phyloP scores from a whole-genome alignment of 768 basidiomycete species.

The Scleroderma bovista region DNA sequence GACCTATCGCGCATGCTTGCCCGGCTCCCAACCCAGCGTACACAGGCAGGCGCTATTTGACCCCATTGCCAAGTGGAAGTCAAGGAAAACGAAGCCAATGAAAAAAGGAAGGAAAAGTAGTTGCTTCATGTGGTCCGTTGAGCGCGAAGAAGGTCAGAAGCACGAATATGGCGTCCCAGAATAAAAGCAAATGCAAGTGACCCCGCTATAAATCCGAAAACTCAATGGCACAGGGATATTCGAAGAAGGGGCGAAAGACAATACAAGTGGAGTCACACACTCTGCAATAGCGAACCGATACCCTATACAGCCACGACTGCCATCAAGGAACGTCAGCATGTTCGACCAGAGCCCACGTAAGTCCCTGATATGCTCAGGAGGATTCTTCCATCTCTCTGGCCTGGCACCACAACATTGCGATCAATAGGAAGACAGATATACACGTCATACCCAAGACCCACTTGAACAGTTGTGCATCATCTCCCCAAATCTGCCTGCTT shows the following conservation, averaged over 20 bases:
- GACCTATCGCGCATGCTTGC: constrained; percentile 4
- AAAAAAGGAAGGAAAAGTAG: too few relatives aligned
- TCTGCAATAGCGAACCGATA: constrained; percentile 56
- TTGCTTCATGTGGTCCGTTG: too few relatives aligned
- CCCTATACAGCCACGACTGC: constrained; percentile 57
- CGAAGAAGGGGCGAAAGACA: constrained; percentile 4
- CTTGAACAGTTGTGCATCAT: constrained; percentile 58
- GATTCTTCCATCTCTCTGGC: constrained; percentile 49
- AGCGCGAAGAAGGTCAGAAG: too few relatives aligned
- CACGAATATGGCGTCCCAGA: too few relatives aligned
- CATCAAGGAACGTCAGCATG: constrained; percentile 52
- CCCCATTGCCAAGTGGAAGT: too few relatives aligned
- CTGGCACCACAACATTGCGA: constrained; percentile 25
- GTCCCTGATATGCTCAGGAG: constrained; percentile 30
- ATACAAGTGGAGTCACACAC: constrained; percentile 34
- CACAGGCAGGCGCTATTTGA: too few relatives aligned
- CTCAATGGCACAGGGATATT: not conserved
- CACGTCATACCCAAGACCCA: constrained; percentile 22
- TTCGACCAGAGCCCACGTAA: constrained; percentile 51
- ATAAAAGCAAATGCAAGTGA: not conserved
- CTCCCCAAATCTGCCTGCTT: constrained; percentile 52
- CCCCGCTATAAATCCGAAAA: constrained; percentile 2
- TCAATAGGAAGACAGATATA: constrained; percentile 17
- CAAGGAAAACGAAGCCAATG: too few relatives aligned
- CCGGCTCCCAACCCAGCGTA: not conserved